Percentiles rank a stretch among this genome's conserved stretches.
Conservation (phyloP, 2,329 filamentous ascomycete species). For the Cladosporium sp. region DNA sequence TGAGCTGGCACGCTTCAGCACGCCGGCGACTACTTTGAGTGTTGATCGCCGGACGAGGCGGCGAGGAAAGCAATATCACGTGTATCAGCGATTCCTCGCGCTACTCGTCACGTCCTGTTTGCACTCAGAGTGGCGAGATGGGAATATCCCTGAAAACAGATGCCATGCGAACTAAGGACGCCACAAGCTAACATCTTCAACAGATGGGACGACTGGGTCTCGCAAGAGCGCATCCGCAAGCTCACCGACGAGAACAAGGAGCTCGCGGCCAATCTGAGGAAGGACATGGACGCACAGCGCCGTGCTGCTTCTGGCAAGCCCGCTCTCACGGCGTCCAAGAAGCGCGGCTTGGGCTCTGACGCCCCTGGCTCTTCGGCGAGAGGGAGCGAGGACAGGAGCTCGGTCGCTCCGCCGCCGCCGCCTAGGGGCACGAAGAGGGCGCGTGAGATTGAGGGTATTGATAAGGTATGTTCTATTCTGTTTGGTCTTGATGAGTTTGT, state of each 20-base stretch:
- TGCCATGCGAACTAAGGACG: neutral
- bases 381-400: constrained; percentile 73
- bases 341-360: constrained; percentile 53
- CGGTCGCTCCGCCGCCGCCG: constrained; percentile 50
- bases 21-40: neutral
- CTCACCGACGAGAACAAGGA: constrained; percentile 93
- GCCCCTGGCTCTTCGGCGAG: constrained; percentile 49
- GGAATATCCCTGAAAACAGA: no score
- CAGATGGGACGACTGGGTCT: constrained; percentile 97
- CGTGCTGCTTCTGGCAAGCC: constrained; percentile 39
- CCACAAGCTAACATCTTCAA: constrained; percentile 12
- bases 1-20: neutral
- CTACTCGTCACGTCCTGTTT: neutral
- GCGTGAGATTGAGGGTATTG: constrained; percentile 70
- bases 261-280: constrained; percentile 68
- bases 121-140: no score
- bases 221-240: constrained; percentile 87
- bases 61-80: neutral
- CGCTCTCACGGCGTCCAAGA: constrained; percentile 44
- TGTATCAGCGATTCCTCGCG: neutral
- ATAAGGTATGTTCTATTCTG: constrained; percentile 56
- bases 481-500: no score
- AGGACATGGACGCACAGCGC: constrained; percentile 61
- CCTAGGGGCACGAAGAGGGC: constrained; percentile 68
- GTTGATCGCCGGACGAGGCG: neutral